Base-by-base conservation (phyloP, 257 asterid species). In the Leptodermis oblonga region DNA sequence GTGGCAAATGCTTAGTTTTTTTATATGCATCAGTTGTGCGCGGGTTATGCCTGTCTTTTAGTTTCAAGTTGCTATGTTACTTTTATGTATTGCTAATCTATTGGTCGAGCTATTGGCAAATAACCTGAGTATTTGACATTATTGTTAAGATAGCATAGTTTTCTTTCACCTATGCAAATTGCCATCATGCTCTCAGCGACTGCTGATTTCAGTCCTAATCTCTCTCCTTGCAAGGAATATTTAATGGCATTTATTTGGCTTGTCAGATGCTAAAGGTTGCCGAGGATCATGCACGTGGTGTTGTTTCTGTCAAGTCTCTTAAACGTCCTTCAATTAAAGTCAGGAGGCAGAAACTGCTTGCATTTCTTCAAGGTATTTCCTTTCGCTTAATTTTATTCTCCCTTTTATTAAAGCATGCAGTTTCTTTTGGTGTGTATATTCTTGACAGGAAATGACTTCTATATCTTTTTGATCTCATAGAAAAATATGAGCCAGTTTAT, bases 231-330 rank as follows among this genome's bases (percentile, higher is more conserved):
- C 42, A 49, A 45, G 41, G 22, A 13, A 52, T 45, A 58, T 31
- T 55, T 52, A 36, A 68, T 46, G 4, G 43, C 30, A 33, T 48
- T 23, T 55, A 2, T 82, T 78, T 74, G 61, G 63, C 74, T 67
- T 60, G n/a, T 46, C 88, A 92, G 98, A 92, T 92, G 98, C 79
- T 92, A 73, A 82, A 92, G 83, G 83, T 89, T 87, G 96, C 96
- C 18, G 96, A 87, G 81, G 80, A 73, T 81, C 98, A 92, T 59
- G 89, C 85, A 62, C 95, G 83, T 68, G 84, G 81, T 79, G 88
- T 78, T 76, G 89, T 85, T 84, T 79, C 90, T 78, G 79, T 82
- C 49, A 92, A 87, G 82, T 23, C 98, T 46, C 82, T 74, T 58
- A 92, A 89, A 70, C 96, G 98, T 37, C 95, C 96, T 71, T 82